These are phyloP conservation scores for Tulasnella sp. DNA, from an alignment of 768 basidiomycete species.

Conservation along the genomic window DNA sequence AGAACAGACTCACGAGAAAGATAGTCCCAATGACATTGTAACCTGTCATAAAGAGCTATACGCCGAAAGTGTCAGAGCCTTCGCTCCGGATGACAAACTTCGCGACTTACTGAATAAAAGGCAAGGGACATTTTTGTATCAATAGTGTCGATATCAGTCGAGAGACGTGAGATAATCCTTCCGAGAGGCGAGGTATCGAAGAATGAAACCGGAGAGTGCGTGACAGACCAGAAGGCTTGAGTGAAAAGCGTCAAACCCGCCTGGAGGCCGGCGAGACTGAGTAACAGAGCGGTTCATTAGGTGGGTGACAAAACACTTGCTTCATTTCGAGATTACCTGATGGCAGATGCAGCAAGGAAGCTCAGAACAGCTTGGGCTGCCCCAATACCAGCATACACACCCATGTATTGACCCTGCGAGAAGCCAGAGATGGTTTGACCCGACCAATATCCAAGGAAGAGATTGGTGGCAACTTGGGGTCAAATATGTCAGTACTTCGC, in stretches of 20 bases:
- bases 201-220: conserved; percentile 53
- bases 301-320: no score
- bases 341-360: conserved; percentile 36
- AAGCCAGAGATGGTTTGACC: conserved; percentile 44
- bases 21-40: no score
- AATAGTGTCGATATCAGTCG: conserved; percentile 28
- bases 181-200: conserved; percentile 38
- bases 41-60: not conserved
- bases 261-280: conserved; percentile 25
- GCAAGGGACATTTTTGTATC: conserved; percentile 24
- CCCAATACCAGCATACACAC: conserved; percentile 37
- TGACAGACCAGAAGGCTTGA: conserved; percentile 42
- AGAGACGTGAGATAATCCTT: conserved; percentile 27
- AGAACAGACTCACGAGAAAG: no score
- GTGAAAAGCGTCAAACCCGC: conserved; percentile 43
- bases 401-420: conserved; percentile 58
- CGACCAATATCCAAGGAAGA: conserved; percentile 71
- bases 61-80: not conserved
- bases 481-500: not conserved
- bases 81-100: not conserved
- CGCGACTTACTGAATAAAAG: not conserved
- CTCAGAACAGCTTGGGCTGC: conserved; percentile 41
- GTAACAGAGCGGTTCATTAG: no score
- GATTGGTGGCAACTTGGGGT: conserved; percentile 42
- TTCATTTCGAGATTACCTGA: conserved; percentile 31